These are phyloP conservation scores for Penstemon eatonii DNA, from an alignment of 257 asterid species.

Conservation along the genomic window DNA sequence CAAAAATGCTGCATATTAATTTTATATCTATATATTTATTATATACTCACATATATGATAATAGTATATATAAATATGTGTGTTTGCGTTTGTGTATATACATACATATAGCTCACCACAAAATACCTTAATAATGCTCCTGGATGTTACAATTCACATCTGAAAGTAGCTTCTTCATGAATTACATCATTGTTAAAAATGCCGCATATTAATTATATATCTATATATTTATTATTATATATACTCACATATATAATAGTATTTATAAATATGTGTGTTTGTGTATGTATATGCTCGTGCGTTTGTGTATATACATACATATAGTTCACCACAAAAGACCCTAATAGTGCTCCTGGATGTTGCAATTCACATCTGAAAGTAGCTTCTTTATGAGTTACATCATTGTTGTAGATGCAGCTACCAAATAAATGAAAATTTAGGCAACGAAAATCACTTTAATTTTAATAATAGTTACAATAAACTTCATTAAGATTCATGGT, in stretches of 20 bases:
- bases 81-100: not conserved
- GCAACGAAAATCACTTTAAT: not conserved
- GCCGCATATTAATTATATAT: not conserved
- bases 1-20: slow-evolving; percentile 17
- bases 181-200: slow-evolving; percentile 12
- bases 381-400: slow-evolving; percentile 7
- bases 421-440: slow-evolving; percentile 2
- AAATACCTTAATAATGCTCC: not conserved
- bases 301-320: not conserved
- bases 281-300: not conserved
- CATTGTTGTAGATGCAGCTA: slow-evolving; percentile 9
- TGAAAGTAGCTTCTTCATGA: slow-evolving; percentile 10
- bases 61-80: not conserved
- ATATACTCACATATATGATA: not conserved
- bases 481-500: slow-evolving; percentile 10
- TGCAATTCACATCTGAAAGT: slow-evolving; percentile 13
- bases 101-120: not conserved
- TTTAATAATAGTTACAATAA: not conserved
- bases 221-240: no score
- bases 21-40: no score
- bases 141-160: slow-evolving; percentile 6
- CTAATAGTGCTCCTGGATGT: not conserved
- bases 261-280: not conserved
- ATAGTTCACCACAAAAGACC: slow-evolving; percentile 3
- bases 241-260: not conserved